Percentiles rank a stretch among this genome's conserved stretches.
Evolutionary conservation across 805 yeast species (phyloP).

Genomic region (Ogataea paraovalis): DNA sequence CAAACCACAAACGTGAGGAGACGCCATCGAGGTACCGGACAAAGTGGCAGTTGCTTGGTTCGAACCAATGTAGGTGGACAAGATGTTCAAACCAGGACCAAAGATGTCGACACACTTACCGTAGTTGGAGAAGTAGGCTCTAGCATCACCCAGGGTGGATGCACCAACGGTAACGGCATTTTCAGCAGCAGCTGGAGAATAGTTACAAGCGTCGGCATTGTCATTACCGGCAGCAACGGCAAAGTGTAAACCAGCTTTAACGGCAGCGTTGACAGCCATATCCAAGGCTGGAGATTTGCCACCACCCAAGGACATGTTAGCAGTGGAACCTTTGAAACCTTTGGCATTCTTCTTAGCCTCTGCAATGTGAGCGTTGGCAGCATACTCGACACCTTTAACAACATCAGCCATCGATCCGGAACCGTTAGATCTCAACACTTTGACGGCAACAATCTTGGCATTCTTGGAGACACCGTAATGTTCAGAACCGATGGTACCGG

Average conservation of each 20-base stretch:
- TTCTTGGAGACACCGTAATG: conserved; percentile 81
- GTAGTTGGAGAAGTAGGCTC: conserved; percentile 94
- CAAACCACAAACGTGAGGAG: conserved; percentile 93
- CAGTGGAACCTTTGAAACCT: conserved; percentile 80
- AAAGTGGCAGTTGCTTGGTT: conserved; percentile 71
- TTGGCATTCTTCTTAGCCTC: conserved; percentile 46
- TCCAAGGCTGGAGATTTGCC: conserved; percentile 86
- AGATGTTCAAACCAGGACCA: conserved; percentile 91
- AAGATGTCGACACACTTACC: conserved; percentile 95
- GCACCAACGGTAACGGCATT: conserved; percentile 94
- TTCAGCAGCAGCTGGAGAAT: conserved; percentile 86
- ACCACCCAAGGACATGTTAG: conserved; percentile 94
- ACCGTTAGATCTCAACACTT: conserved; percentile 78
- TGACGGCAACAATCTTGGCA: conserved; percentile 76
- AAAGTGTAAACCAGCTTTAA: conserved; percentile 81
- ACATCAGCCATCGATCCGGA: conserved; percentile 83
- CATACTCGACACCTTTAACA: conserved; percentile 79
- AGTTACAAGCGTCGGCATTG: conserved; percentile 86
- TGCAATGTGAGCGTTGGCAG: conserved; percentile 65
- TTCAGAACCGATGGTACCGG: conserved; percentile 87
- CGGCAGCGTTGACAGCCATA: conserved; percentile 85
- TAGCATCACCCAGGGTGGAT: conserved; percentile 77
- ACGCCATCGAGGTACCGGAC: conserved; percentile 98
- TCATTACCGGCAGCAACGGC: conserved; percentile 98
- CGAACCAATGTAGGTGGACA: conserved; percentile 81